These are phyloP conservation scores for Pigoraptor vietnamica DNA, from an alignment of 78 protist genomes.

Conservation along the genomic window DNA sequence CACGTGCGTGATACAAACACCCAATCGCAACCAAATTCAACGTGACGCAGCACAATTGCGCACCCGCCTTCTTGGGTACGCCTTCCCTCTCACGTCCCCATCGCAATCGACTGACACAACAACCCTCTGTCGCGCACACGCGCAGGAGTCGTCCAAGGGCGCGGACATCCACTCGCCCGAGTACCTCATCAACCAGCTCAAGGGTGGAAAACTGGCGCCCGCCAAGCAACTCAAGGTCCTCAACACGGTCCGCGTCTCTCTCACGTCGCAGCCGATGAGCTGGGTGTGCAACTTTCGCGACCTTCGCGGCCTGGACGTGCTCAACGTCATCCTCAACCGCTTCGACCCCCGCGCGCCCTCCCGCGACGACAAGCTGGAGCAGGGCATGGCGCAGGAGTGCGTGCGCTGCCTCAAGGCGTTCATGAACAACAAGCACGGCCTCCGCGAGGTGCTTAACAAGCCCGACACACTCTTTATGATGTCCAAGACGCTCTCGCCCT, in stretches of 20 bases:
- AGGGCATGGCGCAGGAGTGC: not conserved
- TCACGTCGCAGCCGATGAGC: not conserved
- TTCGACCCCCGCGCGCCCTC: not conserved
- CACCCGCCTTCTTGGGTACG: no score
- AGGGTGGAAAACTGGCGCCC: not conserved
- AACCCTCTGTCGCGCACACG: no score
- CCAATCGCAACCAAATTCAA: no score
- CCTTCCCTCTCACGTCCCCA: no score
- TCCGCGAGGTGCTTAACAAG: not conserved
- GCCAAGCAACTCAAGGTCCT: not conserved
- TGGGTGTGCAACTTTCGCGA: not conserved
- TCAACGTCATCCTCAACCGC: not conserved
- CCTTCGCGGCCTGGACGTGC: not conserved
- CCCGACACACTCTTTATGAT: not conserved
- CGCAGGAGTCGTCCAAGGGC: no score
- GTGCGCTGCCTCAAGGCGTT: not conserved
- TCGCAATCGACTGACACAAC: no score
- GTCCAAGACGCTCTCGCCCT: not conserved
- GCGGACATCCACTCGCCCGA: not conserved
- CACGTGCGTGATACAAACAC: no score
- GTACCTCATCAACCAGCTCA: not conserved
- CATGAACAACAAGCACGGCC: conserved; percentile 9
- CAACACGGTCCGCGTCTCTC: not conserved
- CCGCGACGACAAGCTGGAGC: not conserved
- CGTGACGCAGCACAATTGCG: no score